Conservation (phyloP, 2,329 filamentous ascomycete genomes). For the Plenodomus lindquistii region DNA sequence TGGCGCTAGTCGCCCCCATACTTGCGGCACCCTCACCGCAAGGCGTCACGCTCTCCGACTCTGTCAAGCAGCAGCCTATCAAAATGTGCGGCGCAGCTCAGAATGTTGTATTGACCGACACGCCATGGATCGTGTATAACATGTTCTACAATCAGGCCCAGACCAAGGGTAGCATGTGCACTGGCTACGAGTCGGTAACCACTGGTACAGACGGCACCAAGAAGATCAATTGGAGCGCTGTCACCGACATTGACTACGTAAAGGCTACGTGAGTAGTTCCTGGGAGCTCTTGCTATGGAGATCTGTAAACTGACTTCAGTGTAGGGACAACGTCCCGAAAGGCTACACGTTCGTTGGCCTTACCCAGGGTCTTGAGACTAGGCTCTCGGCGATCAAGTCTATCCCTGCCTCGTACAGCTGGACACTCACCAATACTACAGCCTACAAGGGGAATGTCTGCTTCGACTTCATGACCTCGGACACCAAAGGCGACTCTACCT, state of each 20-base stretch:
- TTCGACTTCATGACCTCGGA: constrained; percentile 53
- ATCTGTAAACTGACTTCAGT: constrained; percentile 1
- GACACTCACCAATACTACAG: constrained; percentile 47
- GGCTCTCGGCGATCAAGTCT: constrained; percentile 43
- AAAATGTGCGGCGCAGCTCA: constrained; percentile 18
- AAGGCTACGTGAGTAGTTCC: constrained; percentile 14
- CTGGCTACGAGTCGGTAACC: constrained; percentile 42
- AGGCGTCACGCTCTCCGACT: constrained; percentile 16
- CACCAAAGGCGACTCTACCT: constrained; percentile 49
- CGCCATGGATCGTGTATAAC: constrained; percentile 52
- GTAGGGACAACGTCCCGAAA: constrained; percentile 46
- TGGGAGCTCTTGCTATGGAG: not conserved
- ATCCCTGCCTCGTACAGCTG: constrained; percentile 49
- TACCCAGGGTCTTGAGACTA: constrained; percentile 48
- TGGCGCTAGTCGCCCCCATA: constrained; percentile 14
- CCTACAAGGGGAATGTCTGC: constrained; percentile 51
- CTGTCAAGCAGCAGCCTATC: constrained; percentile 15
- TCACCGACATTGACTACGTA: constrained; percentile 46
- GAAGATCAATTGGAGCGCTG: constrained; percentile 46
- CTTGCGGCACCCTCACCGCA: constrained; percentile 14
- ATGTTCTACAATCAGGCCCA: constrained; percentile 51
- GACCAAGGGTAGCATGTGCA: constrained; percentile 48
- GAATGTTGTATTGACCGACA: constrained; percentile 41
- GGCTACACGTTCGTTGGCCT: constrained; percentile 53
- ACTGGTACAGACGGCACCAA: constrained; percentile 35